Evolutionary conservation across 78 protist species (phyloP), one percentile per base, ranked within the genome.

Genomic region (Dictyostelium intermedium): DNA sequence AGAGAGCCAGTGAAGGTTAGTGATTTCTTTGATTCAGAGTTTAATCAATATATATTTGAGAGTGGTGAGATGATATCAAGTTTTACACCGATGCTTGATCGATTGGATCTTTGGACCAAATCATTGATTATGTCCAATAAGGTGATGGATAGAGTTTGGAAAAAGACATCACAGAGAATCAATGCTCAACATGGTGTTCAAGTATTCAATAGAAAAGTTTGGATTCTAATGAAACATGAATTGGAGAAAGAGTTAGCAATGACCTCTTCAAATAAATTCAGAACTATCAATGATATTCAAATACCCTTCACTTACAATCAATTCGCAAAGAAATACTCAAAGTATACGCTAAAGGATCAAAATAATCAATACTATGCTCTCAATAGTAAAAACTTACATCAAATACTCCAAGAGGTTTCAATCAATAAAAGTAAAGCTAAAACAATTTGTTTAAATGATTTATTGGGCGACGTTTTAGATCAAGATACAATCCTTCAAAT

Each of bases 401-500:
- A 25, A 69, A 30, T 9, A 30, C 14, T 69, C 5, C 0, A 69
- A 11, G 20, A 27, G 0, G 41, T 30, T 5, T 32, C 32, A 30
- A 5, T 25, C 9, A 69, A 69, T 32, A 11, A 30, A 30, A 9
- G 7, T 14, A 32, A 32, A 9, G 25, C 85, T 45, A 87, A 87
- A 83, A 80, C 86, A 25, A 77, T 87, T 35, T 87, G 93, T 80
- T 84, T 87, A 9, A 87, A 87, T 27, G 93, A 87, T 66, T 78
- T 84, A 47, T 37, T 76, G 34, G 72, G 30, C n/a, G 72, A 61
- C 23, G 10, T 14, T 61, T 23, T 61, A 61, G 72, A 61, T 61
- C 23, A n/a, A n/a, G 10, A 23, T 9, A 61, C 30, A 9, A 61
- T 14, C 10, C 25, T n/a, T 61, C 72, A 61, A 61, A 61, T 61